Conservation (phyloP, 2,329 filamentous ascomycete species). For the Microthyrium microscopicum region DNA sequence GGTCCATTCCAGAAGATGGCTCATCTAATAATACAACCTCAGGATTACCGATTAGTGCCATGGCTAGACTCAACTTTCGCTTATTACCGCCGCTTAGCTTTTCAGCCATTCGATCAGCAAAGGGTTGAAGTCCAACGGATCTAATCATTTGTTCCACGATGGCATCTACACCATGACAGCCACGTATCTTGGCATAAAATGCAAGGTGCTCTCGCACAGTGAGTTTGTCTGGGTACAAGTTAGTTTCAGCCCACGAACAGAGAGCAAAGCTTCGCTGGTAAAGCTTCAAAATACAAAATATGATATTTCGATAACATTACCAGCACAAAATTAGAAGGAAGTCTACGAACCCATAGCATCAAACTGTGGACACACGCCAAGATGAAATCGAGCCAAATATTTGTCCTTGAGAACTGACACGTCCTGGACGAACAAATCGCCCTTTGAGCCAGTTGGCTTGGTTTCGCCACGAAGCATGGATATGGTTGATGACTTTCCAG, state of each 20-base stretch:
- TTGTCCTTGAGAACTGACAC: slow-evolving; percentile 58
- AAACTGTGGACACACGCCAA: slow-evolving; percentile 76
- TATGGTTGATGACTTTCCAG: slow-evolving; percentile 38
- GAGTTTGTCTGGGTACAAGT: too few species aligned
- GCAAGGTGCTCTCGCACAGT: slow-evolving; percentile 71
- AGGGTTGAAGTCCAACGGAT: slow-evolving; percentile 61
- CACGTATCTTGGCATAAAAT: slow-evolving; percentile 76
- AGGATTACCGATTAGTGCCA: slow-evolving; percentile 85
- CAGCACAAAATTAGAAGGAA: too few species aligned
- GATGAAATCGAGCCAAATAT: slow-evolving; percentile 52
- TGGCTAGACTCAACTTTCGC: slow-evolving; percentile 76
- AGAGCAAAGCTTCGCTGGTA: too few species aligned
- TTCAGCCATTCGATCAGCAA: slow-evolving; percentile 56
- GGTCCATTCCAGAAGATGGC: slow-evolving; percentile 76
- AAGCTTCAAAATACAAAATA: too few species aligned
- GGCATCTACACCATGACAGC: slow-evolving; percentile 55
- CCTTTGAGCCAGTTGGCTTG: slow-evolving; percentile 45
- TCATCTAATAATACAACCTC: slow-evolving; percentile 78
- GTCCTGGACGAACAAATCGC: slow-evolving; percentile 54
- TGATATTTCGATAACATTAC: too few species aligned
- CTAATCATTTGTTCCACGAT: slow-evolving; percentile 66
- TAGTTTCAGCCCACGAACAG: too few species aligned
- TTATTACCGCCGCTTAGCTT: slow-evolving; percentile 84
- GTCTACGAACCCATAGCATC: slow-evolving; percentile 59
- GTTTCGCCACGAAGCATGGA: slow-evolving; percentile 80